A percentile compares a stretch with the other conserved stretches of the same genome.
These are phyloP conservation scores for Viola pubescens DNA, from an alignment of 441 rosid genomes.

Conservation along the genomic window DNA sequence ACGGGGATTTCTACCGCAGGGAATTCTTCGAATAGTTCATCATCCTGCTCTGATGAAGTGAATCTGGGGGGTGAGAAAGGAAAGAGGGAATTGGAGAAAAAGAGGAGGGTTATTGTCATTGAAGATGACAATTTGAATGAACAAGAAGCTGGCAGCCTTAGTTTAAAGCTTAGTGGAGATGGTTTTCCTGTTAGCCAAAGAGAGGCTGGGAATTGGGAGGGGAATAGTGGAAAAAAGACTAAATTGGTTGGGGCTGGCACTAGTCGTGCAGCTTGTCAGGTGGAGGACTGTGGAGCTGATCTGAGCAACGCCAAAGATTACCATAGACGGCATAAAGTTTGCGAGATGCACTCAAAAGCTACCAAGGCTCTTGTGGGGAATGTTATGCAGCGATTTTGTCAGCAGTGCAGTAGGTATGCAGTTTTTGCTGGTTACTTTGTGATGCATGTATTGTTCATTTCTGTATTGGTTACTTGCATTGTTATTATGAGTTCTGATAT, in stretches of 20 bases:
- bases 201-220: conserved; percentile 44
- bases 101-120: conserved; percentile 55
- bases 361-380: conserved; percentile 80
- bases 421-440: background rate
- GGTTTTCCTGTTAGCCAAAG: conserved; percentile 36
- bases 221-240: conserved; percentile 56
- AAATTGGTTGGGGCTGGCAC: conserved; percentile 47
- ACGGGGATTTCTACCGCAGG: conserved; percentile 30
- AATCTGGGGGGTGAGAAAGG: conserved; percentile 39
- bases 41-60: conserved; percentile 79
- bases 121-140: conserved; percentile 43
- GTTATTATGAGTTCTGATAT: no score
- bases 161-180: conserved; percentile 65
- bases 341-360: conserved; percentile 94
- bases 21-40: conserved; percentile 66
- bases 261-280: conserved; percentile 79
- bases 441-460: background rate
- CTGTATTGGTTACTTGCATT: background rate
- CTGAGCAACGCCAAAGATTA: conserved; percentile 87
- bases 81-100: conserved; percentile 64
- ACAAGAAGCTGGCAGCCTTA: conserved; percentile 40
- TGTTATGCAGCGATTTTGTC: conserved; percentile 95
- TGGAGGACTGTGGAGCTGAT: conserved; percentile 89
- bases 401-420: conserved; percentile 92
- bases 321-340: conserved; percentile 92